These are phyloP conservation scores for Pseudoneurospora amorphoporcata DNA, from an alignment of 495 filamentous ascomycete genomes.

Conservation along the genomic window DNA sequence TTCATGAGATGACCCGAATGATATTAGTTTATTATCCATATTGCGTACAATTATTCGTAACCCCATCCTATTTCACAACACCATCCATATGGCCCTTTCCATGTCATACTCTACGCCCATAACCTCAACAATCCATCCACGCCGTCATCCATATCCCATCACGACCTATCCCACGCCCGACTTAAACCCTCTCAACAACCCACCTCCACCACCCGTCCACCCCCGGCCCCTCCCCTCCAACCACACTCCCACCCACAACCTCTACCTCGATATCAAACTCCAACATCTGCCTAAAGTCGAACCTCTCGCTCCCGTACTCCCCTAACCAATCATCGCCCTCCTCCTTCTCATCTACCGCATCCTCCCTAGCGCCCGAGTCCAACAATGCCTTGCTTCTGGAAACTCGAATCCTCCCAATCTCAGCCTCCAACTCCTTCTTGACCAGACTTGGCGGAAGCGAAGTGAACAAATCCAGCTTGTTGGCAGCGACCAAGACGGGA, in stretches of 20 bases:
- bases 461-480: slow-evolving; percentile 93
- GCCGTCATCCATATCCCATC: background rate
- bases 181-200: slow-evolving; percentile 42
- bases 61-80: background rate
- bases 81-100: background rate
- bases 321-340: slow-evolving; percentile 78
- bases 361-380: slow-evolving; percentile 56
- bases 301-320: slow-evolving; percentile 61
- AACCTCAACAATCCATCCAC: background rate
- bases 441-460: slow-evolving; percentile 75
- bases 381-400: slow-evolving; percentile 71
- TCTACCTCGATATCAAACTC: slow-evolving; percentile 72
- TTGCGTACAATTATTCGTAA: background rate
- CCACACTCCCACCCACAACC: slow-evolving; percentile 67
- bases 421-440: slow-evolving; percentile 62
- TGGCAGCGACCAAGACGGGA: slow-evolving; percentile 75
- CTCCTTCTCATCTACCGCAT: slow-evolving; percentile 34
- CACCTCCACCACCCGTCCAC: slow-evolving; percentile 82
- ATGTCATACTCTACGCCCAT: background rate
- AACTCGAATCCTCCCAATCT: slow-evolving; percentile 69
- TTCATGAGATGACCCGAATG: background rate
- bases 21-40: background rate
- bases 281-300: slow-evolving; percentile 70
- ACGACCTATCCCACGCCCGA: background rate
- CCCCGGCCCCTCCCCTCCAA: slow-evolving; percentile 52